phyloP scores from a whole-genome alignment of 305 asterid species.

The Caryopteris hybrid region DNA sequence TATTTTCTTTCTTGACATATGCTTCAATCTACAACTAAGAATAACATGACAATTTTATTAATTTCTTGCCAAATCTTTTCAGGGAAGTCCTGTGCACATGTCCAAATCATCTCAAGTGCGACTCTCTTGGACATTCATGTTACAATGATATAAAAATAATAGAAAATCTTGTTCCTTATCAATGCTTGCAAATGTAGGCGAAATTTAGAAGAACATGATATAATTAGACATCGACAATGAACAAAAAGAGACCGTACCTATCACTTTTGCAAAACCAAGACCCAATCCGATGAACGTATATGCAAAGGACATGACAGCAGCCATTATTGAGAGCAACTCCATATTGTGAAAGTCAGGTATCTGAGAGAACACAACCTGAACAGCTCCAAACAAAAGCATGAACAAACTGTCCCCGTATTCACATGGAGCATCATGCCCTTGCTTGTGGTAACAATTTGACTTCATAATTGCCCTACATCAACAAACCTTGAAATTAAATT shows the following conservation, averaged over 20 bases:
- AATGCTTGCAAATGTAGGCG: not conserved
- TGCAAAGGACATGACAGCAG: constrained; percentile 47
- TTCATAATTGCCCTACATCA: constrained; percentile 42
- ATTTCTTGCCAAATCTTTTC: too few relatives aligned
- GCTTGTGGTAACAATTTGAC: constrained; percentile 52
- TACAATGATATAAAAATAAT: not conserved
- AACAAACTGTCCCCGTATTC: constrained; percentile 35
- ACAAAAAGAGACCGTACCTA: constrained; percentile 23
- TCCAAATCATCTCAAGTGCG: too few relatives aligned
- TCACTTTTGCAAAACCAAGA: constrained; percentile 42
- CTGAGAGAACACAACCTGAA: constrained; percentile 47
- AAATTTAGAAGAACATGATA: not conserved
- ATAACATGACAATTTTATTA: not conserved
- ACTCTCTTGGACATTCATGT: too few relatives aligned
- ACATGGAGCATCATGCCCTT: constrained; percentile 51
- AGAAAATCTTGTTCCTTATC: not conserved
- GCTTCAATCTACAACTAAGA: not conserved
- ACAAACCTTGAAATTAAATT: not conserved
- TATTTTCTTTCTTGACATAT: not conserved
- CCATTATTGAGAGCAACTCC: constrained; percentile 41
- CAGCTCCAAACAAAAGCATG: constrained; percentile 42
- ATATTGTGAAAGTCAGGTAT: constrained; percentile 52
- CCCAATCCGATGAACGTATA: constrained; percentile 44
- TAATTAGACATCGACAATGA: not conserved
- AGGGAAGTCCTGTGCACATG: too few relatives aligned